Conservation (phyloP, 345 rosid species). For the Brassica nigra region DNA sequence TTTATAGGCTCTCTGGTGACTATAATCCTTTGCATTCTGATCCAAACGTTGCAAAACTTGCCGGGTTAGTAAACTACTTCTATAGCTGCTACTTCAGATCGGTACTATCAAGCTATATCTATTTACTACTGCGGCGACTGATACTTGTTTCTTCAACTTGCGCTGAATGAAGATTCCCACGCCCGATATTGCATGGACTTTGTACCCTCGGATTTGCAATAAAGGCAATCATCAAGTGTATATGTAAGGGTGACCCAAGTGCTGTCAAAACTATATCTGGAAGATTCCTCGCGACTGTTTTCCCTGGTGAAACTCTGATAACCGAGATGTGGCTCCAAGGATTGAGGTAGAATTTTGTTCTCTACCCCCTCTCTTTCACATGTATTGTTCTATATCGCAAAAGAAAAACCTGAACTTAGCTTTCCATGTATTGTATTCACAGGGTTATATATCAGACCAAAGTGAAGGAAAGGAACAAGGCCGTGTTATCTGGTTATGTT, state of each 20-base stretch:
- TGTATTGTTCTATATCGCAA: neutral
- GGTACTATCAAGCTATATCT: neutral
- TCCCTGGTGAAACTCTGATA: constrained; percentile 78
- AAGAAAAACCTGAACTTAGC: constrained; percentile 16
- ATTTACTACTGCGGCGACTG: constrained; percentile 11
- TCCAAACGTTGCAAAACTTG: constrained; percentile 68
- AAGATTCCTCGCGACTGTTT: constrained; percentile 75
- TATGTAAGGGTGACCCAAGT: constrained; percentile 71
- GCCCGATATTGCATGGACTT: constrained; percentile 86
- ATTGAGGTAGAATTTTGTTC: constrained; percentile 49
- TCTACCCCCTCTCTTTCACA: neutral
- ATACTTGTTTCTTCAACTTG: constrained; percentile 17
- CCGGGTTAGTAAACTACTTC: constrained; percentile 62
- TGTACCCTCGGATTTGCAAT: constrained; percentile 84
- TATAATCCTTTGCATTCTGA: constrained; percentile 96
- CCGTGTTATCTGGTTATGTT: constrained; percentile 72
- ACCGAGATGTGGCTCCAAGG: constrained; percentile 91
- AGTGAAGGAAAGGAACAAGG: constrained; percentile 66
- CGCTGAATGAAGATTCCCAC: constrained; percentile 59
- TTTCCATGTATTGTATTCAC: constrained; percentile 31
- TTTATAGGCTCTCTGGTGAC: constrained; percentile 93
- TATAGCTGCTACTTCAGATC: neutral
- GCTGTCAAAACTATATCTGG: constrained; percentile 64
- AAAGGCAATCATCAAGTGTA: constrained; percentile 74
- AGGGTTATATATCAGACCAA: constrained; percentile 69